Conservation (phyloP, 2,329 filamentous ascomycete species). For the Pseudogymnoascus sp. region DNA sequence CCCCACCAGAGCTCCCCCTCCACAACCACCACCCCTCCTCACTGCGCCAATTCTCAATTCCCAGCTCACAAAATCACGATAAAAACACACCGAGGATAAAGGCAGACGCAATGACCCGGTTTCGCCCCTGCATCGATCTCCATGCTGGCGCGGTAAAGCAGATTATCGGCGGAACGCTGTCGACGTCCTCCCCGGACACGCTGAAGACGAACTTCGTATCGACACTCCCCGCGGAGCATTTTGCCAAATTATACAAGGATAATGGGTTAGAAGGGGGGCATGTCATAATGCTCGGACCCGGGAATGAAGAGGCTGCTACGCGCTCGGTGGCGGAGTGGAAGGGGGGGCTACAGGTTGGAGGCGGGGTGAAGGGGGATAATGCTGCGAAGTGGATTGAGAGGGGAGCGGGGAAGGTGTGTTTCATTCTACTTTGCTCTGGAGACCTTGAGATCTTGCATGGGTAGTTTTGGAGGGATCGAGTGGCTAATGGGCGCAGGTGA, state of each 20-base stretch:
- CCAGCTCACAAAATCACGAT: neutral
- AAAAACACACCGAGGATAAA: neutral
- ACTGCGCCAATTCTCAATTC: neutral
- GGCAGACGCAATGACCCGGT: slow-evolving; percentile 67
- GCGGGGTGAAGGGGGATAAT: slow-evolving; percentile 84
- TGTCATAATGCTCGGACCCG: slow-evolving; percentile 92
- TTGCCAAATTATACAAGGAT: slow-evolving; percentile 71
- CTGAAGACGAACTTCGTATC: slow-evolving; percentile 93
- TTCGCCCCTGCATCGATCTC: slow-evolving; percentile 93
- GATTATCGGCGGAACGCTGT: slow-evolving; percentile 91
- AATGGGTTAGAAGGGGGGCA: slow-evolving; percentile 70
- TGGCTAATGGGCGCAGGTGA: slow-evolving; percentile 55
- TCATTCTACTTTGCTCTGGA: neutral
- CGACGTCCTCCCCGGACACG: slow-evolving; percentile 47
- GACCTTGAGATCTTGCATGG: neutral
- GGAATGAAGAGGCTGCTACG: slow-evolving; percentile 70
- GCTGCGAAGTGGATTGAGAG: slow-evolving; percentile 76
- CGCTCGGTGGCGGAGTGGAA: slow-evolving; percentile 76
- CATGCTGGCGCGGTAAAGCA: slow-evolving; percentile 98
- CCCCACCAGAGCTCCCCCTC: neutral
- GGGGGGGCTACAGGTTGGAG: slow-evolving; percentile 75
- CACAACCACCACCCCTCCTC: neutral
- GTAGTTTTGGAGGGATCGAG: neutral
- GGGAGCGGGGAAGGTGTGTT: slow-evolving; percentile 76
- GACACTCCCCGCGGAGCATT: slow-evolving; percentile 70